Conservation (phyloP, 805 yeast species). For the Yarrowia divulgata region DNA sequence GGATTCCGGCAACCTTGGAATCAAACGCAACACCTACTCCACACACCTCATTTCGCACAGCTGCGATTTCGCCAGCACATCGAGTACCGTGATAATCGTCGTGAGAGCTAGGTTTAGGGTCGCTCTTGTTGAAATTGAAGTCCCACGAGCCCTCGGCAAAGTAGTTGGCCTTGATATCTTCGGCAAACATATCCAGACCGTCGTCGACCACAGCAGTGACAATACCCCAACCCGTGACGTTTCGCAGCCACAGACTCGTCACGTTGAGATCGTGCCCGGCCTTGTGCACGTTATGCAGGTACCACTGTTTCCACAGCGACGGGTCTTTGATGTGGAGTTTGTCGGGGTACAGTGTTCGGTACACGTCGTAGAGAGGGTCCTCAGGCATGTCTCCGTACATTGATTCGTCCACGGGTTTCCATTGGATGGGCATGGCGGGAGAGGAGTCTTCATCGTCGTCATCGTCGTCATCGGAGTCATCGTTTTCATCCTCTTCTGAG, state of each 20-base stretch:
- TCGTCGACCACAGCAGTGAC: conserved; percentile 93
- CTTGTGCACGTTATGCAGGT: conserved; percentile 72
- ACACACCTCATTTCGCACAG: conserved; percentile 78
- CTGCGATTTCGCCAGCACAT: conserved; percentile 98
- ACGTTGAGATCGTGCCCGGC: conserved; percentile 90
- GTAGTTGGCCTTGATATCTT: conserved; percentile 72
- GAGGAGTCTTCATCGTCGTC: conserved; percentile 6
- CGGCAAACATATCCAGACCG: conserved; percentile 83
- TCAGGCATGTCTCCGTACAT: conserved; percentile 23
- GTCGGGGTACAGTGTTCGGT: conserved; percentile 44
- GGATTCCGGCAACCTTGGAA: conserved; percentile 85
- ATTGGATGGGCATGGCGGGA: conserved; percentile 16
- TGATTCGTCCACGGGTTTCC: conserved; percentile 24
- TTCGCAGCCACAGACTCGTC: conserved; percentile 80
- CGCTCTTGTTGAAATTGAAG: conserved; percentile 74
- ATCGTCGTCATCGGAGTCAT: background rate
- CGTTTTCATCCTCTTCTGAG: background rate
- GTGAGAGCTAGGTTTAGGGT: conserved; percentile 78
- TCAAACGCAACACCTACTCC: conserved; percentile 97
- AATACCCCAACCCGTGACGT: conserved; percentile 80
- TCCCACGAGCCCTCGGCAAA: conserved; percentile 86
- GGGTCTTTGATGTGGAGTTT: conserved; percentile 82
- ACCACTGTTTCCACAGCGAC: conserved; percentile 87
- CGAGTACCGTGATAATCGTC: conserved; percentile 97
- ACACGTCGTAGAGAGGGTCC: conserved; percentile 7